These are phyloP conservation scores for Geotrichum citri-aurantii DNA, from an alignment of 1,139 yeast species.

Conservation along the genomic window DNA sequence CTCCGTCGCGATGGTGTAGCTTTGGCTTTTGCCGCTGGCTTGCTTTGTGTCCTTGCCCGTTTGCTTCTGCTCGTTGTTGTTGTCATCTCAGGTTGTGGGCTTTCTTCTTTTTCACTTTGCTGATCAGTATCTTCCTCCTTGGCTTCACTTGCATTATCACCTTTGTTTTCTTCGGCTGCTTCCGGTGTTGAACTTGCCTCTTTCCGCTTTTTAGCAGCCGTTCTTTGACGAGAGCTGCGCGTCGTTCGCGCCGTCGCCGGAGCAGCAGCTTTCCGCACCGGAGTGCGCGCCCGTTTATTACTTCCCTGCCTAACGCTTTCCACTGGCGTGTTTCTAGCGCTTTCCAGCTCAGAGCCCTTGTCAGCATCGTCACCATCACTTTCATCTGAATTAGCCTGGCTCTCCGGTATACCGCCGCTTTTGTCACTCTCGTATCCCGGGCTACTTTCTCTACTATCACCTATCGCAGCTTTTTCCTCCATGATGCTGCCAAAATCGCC, in stretches of 20 bases:
- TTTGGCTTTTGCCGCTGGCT: slow-evolving; percentile 17
- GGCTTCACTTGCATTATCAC: slow-evolving; percentile 17
- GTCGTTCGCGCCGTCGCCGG: slow-evolving; percentile 11
- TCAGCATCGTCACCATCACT: slow-evolving; percentile 17
- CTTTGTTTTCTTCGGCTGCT: background rate
- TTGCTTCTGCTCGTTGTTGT: slow-evolving; percentile 18
- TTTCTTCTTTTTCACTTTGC: slow-evolving; percentile 19
- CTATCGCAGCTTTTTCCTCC: slow-evolving; percentile 37
- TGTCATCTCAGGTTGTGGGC: slow-evolving; percentile 12
- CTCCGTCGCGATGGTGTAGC: slow-evolving; percentile 20
- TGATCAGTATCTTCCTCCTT: slow-evolving; percentile 8
- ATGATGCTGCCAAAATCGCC: slow-evolving; percentile 42
- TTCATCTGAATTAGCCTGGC: slow-evolving; percentile 8
- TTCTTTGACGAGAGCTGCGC: slow-evolving; percentile 15
- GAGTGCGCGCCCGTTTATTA: slow-evolving; percentile 10
- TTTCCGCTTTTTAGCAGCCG: slow-evolving; percentile 18
- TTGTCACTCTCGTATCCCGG: slow-evolving; percentile 18
- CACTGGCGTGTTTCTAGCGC: slow-evolving; percentile 6
- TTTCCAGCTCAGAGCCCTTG: slow-evolving; percentile 6
- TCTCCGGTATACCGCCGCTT: background rate
- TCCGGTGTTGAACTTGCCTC: slow-evolving; percentile 5
- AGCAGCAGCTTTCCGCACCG: slow-evolving; percentile 6
- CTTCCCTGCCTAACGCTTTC: slow-evolving; percentile 9
- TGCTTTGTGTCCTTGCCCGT: slow-evolving; percentile 17
- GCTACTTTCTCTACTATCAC: slow-evolving; percentile 19